Conservation (phyloP, 2,329 filamentous ascomycete species). For the Venturia oleaginea region DNA sequence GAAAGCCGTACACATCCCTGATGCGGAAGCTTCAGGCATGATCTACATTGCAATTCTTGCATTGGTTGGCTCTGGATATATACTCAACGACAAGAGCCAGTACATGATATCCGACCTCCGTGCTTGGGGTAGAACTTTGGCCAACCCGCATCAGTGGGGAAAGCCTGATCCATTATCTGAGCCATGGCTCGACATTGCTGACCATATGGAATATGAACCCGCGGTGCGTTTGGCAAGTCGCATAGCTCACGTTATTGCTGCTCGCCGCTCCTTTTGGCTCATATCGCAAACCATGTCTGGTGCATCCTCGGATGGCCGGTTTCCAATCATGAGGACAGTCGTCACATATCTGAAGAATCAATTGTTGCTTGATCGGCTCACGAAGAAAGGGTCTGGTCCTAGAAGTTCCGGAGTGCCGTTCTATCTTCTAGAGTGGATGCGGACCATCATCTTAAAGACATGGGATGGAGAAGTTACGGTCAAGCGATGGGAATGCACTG, state of each 20-base stretch:
- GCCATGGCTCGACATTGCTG: conserved; percentile 25
- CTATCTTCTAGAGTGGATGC: conserved; percentile 56
- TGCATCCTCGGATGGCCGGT: background rate
- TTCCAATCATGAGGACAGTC: conserved; percentile 9
- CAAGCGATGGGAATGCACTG: conserved; percentile 59
- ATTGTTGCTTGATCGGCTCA: background rate
- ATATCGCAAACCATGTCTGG: conserved; percentile 36
- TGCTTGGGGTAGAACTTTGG: conserved; percentile 19
- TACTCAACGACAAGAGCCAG: conserved; percentile 30
- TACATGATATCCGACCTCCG: conserved; percentile 32
- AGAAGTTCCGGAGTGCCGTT: background rate
- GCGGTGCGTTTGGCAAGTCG: conserved; percentile 42
- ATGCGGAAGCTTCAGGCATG: conserved; percentile 31
- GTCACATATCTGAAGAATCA: conserved; percentile 2
- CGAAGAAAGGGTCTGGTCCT: background rate
- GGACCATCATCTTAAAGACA: conserved; percentile 64
- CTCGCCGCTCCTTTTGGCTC: conserved; percentile 35
- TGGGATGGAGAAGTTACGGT: conserved; percentile 73
- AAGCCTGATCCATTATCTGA: conserved; percentile 21
- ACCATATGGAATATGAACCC: conserved; percentile 43
- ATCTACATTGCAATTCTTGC: conserved; percentile 33
- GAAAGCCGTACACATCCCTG: conserved; percentile 21
- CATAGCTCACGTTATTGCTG: conserved; percentile 40
- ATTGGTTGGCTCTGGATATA: conserved; percentile 20
- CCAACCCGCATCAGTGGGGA: conserved; percentile 22